Evolutionary conservation across 1,139 yeast genomes (phyloP).

Genomic region (Diutina sp.): DNA sequence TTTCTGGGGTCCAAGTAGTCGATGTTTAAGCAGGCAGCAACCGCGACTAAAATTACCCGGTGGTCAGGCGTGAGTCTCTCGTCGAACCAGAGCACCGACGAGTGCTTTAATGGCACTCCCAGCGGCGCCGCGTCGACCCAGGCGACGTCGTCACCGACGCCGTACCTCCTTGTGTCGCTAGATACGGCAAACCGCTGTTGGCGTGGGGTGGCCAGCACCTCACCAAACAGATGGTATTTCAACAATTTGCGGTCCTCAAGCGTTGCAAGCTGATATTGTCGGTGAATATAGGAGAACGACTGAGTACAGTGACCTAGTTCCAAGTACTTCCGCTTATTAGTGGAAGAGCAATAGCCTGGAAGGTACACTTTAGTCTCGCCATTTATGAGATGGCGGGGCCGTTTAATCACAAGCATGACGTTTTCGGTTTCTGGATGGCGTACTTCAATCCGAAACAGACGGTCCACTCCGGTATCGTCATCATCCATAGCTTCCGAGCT

Average conservation of each 20-base stretch:
- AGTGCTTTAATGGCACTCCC: neutral
- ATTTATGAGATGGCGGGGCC: neutral
- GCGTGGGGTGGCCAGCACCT: constrained; percentile 2
- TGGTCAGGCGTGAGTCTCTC: neutral
- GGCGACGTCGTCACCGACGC: neutral
- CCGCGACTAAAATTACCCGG: neutral
- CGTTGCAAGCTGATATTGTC: neutral
- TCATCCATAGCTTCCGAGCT: neutral
- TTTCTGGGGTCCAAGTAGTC: neutral
- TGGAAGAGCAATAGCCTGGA: neutral
- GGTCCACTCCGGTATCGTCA: neutral
- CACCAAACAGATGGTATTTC: neutral
- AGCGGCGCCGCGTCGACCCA: neutral
- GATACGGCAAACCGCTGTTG: neutral
- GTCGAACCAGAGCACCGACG: neutral
- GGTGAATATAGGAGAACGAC: neutral
- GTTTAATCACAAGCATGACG: neutral
- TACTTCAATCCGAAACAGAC: neutral
- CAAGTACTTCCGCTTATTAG: neutral
- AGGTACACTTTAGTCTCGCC: neutral
- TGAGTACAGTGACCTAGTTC: neutral
- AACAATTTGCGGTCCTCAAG: neutral
- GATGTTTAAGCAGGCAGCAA: neutral
- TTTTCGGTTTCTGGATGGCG: neutral
- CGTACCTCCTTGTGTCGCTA: neutral